A percentile compares a stretch with the other conserved stretches of the same genome.
Evolutionary conservation across 1,284 basidiomycete species (phyloP).

Genomic region (Peniophora sp.): DNA sequence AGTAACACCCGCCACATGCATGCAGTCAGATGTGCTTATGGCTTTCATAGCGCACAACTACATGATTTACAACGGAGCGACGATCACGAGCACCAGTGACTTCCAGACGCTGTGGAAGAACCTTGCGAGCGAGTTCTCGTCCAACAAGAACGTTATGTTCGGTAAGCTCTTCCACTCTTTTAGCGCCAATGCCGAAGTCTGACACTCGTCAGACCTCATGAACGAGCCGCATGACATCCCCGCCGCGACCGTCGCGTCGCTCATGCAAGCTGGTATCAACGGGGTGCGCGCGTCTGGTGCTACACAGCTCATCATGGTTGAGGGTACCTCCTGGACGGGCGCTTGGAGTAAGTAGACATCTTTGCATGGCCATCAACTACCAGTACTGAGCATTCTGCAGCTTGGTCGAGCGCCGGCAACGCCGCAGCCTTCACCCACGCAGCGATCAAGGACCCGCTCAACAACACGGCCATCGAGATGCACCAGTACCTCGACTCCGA

Average conservation of each 20-base stretch:
- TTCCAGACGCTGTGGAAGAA: constrained; percentile 23
- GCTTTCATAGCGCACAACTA: constrained; percentile 43
- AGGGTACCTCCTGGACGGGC: constrained; percentile 34
- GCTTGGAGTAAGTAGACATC: constrained; percentile 20
- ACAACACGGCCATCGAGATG: constrained; percentile 59
- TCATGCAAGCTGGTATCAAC: constrained; percentile 54
- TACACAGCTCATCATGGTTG: constrained; percentile 40
- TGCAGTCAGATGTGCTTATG: background rate
- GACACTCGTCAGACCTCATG: constrained; percentile 15
- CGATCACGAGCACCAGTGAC: constrained; percentile 41
- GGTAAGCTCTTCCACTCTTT: constrained; percentile 15
- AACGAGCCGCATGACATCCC: background rate
- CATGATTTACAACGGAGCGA: constrained; percentile 46
- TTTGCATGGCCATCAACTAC: background rate
- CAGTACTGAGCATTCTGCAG: constrained; percentile 25
- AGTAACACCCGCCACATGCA: constrained; percentile 13
- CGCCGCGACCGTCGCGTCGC: background rate
- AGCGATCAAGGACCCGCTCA: constrained; percentile 47
- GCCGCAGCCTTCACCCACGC: constrained; percentile 33
- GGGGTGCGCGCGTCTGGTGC: constrained; percentile 54
- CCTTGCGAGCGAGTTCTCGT: constrained; percentile 45
- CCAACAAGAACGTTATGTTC: constrained; percentile 47
- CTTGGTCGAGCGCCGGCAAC: constrained; percentile 54
- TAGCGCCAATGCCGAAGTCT: background rate
- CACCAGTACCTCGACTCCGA: constrained; percentile 63